Conservation (phyloP, 345 rosid genomes). For the Schrenkiella parvula region DNA sequence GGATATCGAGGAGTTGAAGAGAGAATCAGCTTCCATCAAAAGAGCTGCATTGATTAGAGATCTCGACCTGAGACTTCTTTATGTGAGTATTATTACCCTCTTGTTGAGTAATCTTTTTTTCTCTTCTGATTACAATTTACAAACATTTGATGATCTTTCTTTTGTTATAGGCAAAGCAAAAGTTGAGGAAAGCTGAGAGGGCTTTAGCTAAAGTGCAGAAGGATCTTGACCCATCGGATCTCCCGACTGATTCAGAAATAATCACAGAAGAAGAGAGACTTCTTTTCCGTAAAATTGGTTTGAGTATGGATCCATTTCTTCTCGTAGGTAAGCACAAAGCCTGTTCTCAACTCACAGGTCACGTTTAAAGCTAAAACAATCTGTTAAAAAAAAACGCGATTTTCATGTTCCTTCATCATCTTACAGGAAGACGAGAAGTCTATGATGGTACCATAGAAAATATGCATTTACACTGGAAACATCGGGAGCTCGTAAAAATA, state of each 20-base stretch:
- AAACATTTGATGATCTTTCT: conserved; percentile 21
- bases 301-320: conserved; percentile 86
- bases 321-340: conserved; percentile 59
- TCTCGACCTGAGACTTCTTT: conserved; percentile 61
- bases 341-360: conserved; percentile 8
- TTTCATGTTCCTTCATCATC: neutral
- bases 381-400: neutral
- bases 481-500: conserved; percentile 79
- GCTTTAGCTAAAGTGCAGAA: conserved; percentile 68
- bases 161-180: conserved; percentile 58
- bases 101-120: neutral
- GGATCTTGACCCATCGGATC: conserved; percentile 68
- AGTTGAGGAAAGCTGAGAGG: conserved; percentile 58
- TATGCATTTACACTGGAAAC: conserved; percentile 95
- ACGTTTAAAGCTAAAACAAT: neutral
- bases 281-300: conserved; percentile 79
- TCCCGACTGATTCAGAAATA: conserved; percentile 77
- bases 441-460: conserved; percentile 85
- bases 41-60: conserved; percentile 51
- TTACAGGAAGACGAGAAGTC: conserved; percentile 70
- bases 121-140: neutral
- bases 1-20: conserved; percentile 62
- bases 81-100: conserved; percentile 43
- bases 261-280: conserved; percentile 79
- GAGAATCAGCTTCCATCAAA: conserved; percentile 48